phyloP scores from a whole-genome alignment of 164 flowering plant genomes.

The Macadamia integrifolia region DNA sequence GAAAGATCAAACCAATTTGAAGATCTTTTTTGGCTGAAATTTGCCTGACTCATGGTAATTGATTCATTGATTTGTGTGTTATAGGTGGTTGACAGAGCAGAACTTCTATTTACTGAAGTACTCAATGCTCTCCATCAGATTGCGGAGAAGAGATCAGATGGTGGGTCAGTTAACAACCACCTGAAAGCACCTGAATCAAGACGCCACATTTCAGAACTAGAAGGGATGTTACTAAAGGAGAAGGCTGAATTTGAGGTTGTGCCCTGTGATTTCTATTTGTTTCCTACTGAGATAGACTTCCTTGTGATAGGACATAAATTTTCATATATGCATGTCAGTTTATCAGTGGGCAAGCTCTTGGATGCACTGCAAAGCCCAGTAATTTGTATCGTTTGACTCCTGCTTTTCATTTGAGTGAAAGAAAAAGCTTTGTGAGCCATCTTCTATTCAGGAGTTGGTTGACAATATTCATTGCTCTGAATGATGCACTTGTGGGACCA shows the following conservation, averaged over 20 bases:
- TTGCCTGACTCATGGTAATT: slow-evolving; percentile 5
- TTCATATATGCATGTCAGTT: too few relatives aligned
- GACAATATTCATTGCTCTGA: not conserved
- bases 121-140: slow-evolving; percentile 56
- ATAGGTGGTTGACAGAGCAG: slow-evolving; percentile 66
- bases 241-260: slow-evolving; percentile 81
- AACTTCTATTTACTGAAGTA: slow-evolving; percentile 76
- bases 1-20: slow-evolving; percentile 3
- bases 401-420: not conserved
- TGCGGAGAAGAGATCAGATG: slow-evolving; percentile 34
- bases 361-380: too few relatives aligned
- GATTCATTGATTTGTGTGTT: slow-evolving; percentile 12
- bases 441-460: not conserved
- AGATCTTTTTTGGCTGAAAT: not conserved
- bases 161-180: slow-evolving; percentile 20
- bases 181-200: slow-evolving; percentile 43
- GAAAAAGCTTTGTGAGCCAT: not conserved
- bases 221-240: slow-evolving; percentile 63
- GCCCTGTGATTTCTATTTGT: not conserved
- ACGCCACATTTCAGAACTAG: slow-evolving; percentile 49
- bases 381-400: too few relatives aligned
- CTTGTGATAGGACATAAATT: too few relatives aligned
- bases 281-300: too few relatives aligned
- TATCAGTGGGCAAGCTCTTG: too few relatives aligned
- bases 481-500: not conserved